Evolutionary conservation across 2,329 filamentous ascomycete species (phyloP).

Genomic region (Diaporthe velutina): DNA sequence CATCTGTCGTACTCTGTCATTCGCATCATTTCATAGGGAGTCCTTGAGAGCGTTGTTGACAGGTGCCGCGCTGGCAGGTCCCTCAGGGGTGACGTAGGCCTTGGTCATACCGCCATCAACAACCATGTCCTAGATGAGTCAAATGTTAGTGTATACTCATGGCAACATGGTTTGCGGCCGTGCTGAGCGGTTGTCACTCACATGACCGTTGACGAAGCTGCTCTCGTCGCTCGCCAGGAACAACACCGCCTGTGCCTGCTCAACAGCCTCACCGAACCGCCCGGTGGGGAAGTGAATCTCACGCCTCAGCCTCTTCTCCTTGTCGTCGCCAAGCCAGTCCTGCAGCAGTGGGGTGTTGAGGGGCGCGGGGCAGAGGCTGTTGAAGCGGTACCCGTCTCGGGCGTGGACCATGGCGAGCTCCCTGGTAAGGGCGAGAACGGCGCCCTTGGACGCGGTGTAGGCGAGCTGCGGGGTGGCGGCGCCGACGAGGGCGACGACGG

Average conservation of each 20-base stretch:
- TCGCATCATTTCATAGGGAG: slow-evolving; percentile 47
- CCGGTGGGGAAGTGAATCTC: slow-evolving; percentile 92
- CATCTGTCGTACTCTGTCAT: not conserved
- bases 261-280: slow-evolving; percentile 91
- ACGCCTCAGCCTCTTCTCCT: slow-evolving; percentile 82
- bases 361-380: slow-evolving; percentile 89
- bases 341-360: slow-evolving; percentile 93
- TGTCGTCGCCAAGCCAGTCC: slow-evolving; percentile 92
- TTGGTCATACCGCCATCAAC: slow-evolving; percentile 97
- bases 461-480: slow-evolving; percentile 90
- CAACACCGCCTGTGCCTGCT: slow-evolving; percentile 90
- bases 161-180: not conserved
- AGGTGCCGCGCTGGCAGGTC: slow-evolving; percentile 65
- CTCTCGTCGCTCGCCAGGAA: slow-evolving; percentile 91
- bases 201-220: slow-evolving; percentile 84
- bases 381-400: slow-evolving; percentile 89
- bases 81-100: slow-evolving; percentile 83
- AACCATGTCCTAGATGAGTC: slow-evolving; percentile 78
- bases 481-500: slow-evolving; percentile 88
- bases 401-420: slow-evolving; percentile 95
- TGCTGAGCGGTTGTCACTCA: not conserved
- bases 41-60: slow-evolving; percentile 71
- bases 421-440: slow-evolving; percentile 88
- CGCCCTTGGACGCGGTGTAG: slow-evolving; percentile 95
- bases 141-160: slow-evolving; percentile 5